Evolutionary conservation across 2,329 filamentous ascomycete species (phyloP), one percentile per base, ranked within the genome.

Genomic region (Pseudofabraea citricarpa): DNA sequence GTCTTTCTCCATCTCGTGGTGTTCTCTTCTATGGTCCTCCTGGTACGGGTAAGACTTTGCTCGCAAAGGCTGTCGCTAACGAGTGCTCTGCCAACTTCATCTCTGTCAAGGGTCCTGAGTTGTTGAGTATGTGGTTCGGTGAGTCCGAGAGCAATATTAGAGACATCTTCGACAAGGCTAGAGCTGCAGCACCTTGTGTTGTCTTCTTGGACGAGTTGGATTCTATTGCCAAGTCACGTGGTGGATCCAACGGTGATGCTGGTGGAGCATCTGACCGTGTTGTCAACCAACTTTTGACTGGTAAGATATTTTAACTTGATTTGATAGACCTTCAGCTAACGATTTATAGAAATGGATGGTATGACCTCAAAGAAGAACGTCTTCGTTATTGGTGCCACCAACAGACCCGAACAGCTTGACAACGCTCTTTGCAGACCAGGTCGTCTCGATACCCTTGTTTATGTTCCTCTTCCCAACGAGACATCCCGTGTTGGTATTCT

Each of bases 341-440:
- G 35, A 42, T 9, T 36, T 22, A 18, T 51, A 86, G 89, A 97
- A 81, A 96, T 97, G 91, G 91, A 97, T 57, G 91, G 91, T 60
- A 97, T 97, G 91, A 97, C 91, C 36, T 96, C 91, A 29, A 98
- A 98, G 87, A 98, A 98, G 87, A 98, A 98, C 67, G 93, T 98
- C 53, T 98, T 98, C 71, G 93, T 98, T 54, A 98, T 98, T 59
- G 93, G 93, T 67, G 93, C 93, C 36, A 98, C 93, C 69, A 98
- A 98, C 77, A 81, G 93, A 74, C 93, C 93, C 33, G 93, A 98
- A 75, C 93, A 97, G 75, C 87, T 98, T 48, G 93, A 98, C 69
- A 93, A 93, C 65, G 93, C 93, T 57, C 80, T 98, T 58, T 96
- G 91, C 80, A 90, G 93, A 79, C 93, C 93, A 45, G 93, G 93